Evolutionary conservation across 495 filamentous ascomycete genomes (phyloP).

Genomic region (Penicillium fimorum): DNA sequence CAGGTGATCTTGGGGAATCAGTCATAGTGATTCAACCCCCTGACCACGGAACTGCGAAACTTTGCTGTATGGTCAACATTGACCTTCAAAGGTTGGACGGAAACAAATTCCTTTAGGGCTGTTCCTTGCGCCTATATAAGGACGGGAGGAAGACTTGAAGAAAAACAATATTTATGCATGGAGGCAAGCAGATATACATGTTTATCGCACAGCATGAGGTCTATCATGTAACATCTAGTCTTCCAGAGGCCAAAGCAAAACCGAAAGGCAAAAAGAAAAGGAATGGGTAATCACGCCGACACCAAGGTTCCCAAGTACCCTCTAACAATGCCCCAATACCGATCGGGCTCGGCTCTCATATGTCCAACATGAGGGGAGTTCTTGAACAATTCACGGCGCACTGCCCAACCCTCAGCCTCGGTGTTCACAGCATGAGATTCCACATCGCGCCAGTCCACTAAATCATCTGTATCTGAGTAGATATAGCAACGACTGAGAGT

Average conservation of each 20-base stretch:
- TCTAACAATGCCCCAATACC: constrained; percentile 45
- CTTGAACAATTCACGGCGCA: constrained; percentile 39
- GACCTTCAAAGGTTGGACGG: not conserved
- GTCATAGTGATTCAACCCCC: constrained; percentile 9
- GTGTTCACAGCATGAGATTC: constrained; percentile 44
- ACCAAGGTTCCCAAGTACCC: constrained; percentile 20
- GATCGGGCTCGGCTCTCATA: constrained; percentile 41
- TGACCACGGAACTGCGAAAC: not conserved
- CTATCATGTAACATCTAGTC: not conserved
- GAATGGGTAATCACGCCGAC: constrained; percentile 2
- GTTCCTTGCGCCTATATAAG: not conserved
- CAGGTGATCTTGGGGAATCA: not conserved
- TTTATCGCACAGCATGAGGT: not conserved
- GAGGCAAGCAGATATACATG: not conserved
- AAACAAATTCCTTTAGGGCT: not conserved
- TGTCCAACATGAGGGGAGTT: constrained; percentile 46
- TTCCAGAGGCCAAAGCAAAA: not conserved
- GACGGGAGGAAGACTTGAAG: not conserved
- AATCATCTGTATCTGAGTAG: constrained; percentile 45
- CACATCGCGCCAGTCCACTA: constrained; percentile 39
- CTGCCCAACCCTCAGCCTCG: constrained; percentile 34
- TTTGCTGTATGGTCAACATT: not conserved
- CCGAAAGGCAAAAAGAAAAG: not conserved
- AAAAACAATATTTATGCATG: not conserved
- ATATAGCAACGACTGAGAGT: constrained; percentile 39